Evolutionary conservation across 805 yeast species (phyloP).

Genomic region (Candida caryicola): DNA sequence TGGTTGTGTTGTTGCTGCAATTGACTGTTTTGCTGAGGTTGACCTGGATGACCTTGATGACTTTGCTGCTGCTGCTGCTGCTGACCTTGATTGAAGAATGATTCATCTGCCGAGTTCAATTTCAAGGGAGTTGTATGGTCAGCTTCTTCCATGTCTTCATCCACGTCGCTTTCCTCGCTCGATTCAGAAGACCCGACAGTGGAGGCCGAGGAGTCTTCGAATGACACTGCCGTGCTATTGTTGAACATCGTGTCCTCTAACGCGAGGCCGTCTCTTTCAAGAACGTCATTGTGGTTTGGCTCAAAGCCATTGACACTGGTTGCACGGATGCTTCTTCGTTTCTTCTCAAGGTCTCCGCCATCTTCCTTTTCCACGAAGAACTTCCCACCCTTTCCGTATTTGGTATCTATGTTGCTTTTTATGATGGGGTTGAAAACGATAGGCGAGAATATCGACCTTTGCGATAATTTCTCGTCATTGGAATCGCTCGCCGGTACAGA

Average conservation of each 20-base stretch:
- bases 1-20: no score
- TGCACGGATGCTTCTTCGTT: constrained; percentile 25
- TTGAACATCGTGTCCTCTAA: background rate
- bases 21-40: no score
- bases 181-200: background rate
- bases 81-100: constrained; percentile 1
- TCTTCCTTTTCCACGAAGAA: constrained; percentile 60
- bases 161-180: constrained; percentile 36
- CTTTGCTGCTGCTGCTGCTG: background rate
- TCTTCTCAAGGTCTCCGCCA: constrained; percentile 16
- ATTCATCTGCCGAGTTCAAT: constrained; percentile 22
- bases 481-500: background rate
- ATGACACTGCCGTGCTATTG: background rate
- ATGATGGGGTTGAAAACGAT: constrained; percentile 78
- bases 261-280: constrained; percentile 6
- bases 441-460: constrained; percentile 75
- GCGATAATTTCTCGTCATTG: constrained; percentile 2
- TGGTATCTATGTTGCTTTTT: constrained; percentile 72
- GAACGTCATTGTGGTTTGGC: constrained; percentile 5
- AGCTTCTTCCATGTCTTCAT: constrained; percentile 26
- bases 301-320: constrained; percentile 29
- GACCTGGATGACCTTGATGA: no score
- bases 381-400: constrained; percentile 87
- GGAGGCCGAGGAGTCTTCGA: constrained; percentile 3
- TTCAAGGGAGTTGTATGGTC: constrained; percentile 26